Conservation (phyloP, 306 rosid genomes). For the Castanea sativa region DNA sequence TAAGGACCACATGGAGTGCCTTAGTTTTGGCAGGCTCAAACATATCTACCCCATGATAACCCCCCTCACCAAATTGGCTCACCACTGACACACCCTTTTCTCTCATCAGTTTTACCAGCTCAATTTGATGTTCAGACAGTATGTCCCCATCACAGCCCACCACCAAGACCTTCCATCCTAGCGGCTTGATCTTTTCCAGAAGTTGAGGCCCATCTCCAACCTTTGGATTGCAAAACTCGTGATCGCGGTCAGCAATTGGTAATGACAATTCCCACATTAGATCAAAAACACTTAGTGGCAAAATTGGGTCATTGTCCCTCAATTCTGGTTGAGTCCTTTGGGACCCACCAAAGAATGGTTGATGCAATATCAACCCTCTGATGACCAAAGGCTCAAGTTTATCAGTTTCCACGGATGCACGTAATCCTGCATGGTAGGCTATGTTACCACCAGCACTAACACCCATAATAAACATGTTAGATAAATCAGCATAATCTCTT, state of each 20-base stretch:
- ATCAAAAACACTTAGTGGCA: conserved; percentile 17
- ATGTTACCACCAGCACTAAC: conserved; percentile 50
- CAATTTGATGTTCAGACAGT: too few relatives aligned
- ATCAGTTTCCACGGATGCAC: conserved; percentile 8
- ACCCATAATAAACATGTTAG: conserved; percentile 51
- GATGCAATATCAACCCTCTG: conserved; percentile 50
- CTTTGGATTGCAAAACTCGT: conserved; percentile 49
- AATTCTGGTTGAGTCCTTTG: conserved; percentile 34
- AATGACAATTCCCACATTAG: conserved; percentile 47
- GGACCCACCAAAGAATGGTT: conserved; percentile 49
- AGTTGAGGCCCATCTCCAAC: neutral
- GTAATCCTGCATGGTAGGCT: conserved; percentile 39
- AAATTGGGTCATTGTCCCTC: conserved; percentile 21
- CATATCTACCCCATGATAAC: too few relatives aligned
- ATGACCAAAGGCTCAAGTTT: conserved; percentile 12
- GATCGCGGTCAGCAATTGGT: conserved; percentile 46
- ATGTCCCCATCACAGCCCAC: too few relatives aligned
- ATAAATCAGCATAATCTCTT: conserved; percentile 30
- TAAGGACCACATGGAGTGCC: conserved; percentile 7
- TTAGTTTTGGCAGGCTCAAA: conserved; percentile 16
- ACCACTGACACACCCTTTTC: too few relatives aligned
- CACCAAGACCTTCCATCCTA: too few relatives aligned
- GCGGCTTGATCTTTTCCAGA: conserved; percentile 8
- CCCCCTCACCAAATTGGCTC: too few relatives aligned
- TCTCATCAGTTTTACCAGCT: too few relatives aligned